phyloP scores from a whole-genome alignment of 768 basidiomycete species.

The Leccinum disarticulatum region DNA sequence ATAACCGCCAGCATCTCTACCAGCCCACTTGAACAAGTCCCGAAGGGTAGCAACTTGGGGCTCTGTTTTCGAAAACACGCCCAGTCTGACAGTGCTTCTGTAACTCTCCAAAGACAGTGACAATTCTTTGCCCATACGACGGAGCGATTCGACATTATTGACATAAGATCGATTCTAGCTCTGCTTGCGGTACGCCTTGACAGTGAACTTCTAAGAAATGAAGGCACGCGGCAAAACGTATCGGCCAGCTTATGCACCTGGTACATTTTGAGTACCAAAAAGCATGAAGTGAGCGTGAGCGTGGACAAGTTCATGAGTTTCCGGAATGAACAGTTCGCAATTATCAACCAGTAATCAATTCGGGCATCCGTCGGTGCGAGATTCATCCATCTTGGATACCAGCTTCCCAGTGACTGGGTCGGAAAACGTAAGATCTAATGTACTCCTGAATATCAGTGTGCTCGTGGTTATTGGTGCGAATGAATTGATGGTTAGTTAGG shows the following conservation, averaged over 20 bases:
- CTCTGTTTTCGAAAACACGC: conserved; percentile 91
- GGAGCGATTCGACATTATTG: conserved; percentile 91
- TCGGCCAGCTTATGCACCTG: conserved; percentile 91
- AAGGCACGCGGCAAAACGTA: conserved; percentile 95
- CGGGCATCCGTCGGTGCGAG: conserved; percentile 93
- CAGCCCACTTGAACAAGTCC: conserved; percentile 98
- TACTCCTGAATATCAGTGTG: conserved; percentile 99
- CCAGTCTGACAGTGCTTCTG: conserved; percentile 88
- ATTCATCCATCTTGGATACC: conserved; percentile 93
- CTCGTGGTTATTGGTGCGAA: conserved; percentile 99
- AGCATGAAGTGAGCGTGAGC: conserved; percentile 98
- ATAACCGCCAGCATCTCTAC: conserved; percentile 81
- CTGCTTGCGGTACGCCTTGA: conserved; percentile 91
- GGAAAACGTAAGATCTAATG: conserved; percentile 90
- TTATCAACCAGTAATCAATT: conserved; percentile 97
- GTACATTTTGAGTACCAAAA: conserved; percentile 99
- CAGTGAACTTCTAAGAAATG: conserved; percentile 97
- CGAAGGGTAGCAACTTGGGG: conserved; percentile 83
- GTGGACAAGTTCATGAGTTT: conserved; percentile 90
- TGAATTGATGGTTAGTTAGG: conserved; percentile 90
- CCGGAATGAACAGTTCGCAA: conserved; percentile 91
- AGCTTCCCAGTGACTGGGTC: conserved; percentile 90
- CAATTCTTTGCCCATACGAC: conserved; percentile 88
- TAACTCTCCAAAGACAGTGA: conserved; percentile 87
- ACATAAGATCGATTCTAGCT: conserved; percentile 92